Evolutionary conservation across 2,329 filamentous ascomycete species (phyloP), one percentile per base, ranked within the genome.

Genomic region (Lasiodiplodia gonubiensis): DNA sequence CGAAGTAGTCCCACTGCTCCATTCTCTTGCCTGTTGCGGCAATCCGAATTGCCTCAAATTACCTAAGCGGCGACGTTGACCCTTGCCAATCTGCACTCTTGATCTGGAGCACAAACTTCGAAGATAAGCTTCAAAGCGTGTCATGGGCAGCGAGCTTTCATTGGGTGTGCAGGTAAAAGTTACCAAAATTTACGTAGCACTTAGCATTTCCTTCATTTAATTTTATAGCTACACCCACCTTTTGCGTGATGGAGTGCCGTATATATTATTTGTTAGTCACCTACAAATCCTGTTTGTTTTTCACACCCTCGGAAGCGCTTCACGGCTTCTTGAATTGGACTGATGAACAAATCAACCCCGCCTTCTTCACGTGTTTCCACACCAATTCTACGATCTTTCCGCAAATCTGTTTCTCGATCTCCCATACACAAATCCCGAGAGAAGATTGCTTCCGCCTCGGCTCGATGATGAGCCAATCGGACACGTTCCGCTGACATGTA

Each of bases 1-100:
- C 54, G 54, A 59, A 59, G 23, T 42, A 27, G 33, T 59, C 35
- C 54, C 33, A 59, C 21, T 12, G 14, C 35, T 21, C 33, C n/a
- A 23, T 59, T 35, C 35, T 59, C 35, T 37, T 59, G 54, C 54
- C 54, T 59, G 18, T 42, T 59, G 35, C 21, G 54, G 54, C n/a
- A 59, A 42, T 59, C 35, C 54, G 35, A n/a, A 4, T 59, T 59
- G 35, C 35, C 10, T n/a, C 10, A 42, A 25, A 46, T n/a, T 59
- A 7, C 2, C 21, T 14, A 3, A 59, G 35, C 23, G 21, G 48
- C 23, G 8, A 10, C 5, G 30, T 16, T 12, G 21, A 11, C 30
- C n/a, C 35, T 23, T 59, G 54, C 54, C 21, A 35, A 59, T 42
- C 35, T 18, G 12, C n/a, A 6, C 54, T 21, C 54, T 55, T 35